Percentiles rank a stretch among this genome's conserved stretches.
These are phyloP conservation scores for Rhodotorula sphaerocarpa DNA, from an alignment of 768 basidiomycete species.

Conservation along the genomic window DNA sequence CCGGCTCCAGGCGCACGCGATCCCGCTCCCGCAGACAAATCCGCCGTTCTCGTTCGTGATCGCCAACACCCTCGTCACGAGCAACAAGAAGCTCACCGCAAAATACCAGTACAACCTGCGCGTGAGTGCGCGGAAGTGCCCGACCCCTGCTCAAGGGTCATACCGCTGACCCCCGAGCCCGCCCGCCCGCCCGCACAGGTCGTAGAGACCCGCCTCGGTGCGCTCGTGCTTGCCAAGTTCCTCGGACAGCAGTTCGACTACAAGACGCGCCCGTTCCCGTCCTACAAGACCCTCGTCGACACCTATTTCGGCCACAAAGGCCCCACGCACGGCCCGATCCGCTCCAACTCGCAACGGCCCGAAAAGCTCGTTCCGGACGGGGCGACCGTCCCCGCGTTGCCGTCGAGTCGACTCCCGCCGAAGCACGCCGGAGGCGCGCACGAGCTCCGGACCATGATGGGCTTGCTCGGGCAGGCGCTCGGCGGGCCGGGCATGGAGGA, in stretches of 20 bases:
- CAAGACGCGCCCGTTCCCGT: conserved; percentile 8
- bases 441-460: conserved; percentile 61
- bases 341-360: conserved; percentile 13
- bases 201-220: conserved; percentile 77
- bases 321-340: conserved; percentile 17
- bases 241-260: conserved; percentile 44
- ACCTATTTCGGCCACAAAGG: conserved; percentile 29
- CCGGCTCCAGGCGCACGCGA: conserved; percentile 56
- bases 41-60: conserved; percentile 53
- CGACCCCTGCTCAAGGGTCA: too few relatives aligned
- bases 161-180: too few relatives aligned
- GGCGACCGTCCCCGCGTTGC: conserved; percentile 27
- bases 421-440: conserved; percentile 49
- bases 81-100: conserved; percentile 69
- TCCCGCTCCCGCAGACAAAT: conserved; percentile 53
- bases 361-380: conserved; percentile 22
- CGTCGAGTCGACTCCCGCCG: conserved; percentile 40
- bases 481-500: conserved; percentile 45
- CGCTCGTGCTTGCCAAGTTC: conserved; percentile 59
- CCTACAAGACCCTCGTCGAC: conserved; percentile 34
- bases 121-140: conserved; percentile 14
- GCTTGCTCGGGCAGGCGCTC: conserved; percentile 49
- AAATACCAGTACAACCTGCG: conserved; percentile 73
- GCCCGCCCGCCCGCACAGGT: conserved; percentile 48
- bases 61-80: conserved; percentile 73